Base-by-base conservation (phyloP, 2,329 filamentous ascomycete species). In the Fusarium graminum region DNA sequence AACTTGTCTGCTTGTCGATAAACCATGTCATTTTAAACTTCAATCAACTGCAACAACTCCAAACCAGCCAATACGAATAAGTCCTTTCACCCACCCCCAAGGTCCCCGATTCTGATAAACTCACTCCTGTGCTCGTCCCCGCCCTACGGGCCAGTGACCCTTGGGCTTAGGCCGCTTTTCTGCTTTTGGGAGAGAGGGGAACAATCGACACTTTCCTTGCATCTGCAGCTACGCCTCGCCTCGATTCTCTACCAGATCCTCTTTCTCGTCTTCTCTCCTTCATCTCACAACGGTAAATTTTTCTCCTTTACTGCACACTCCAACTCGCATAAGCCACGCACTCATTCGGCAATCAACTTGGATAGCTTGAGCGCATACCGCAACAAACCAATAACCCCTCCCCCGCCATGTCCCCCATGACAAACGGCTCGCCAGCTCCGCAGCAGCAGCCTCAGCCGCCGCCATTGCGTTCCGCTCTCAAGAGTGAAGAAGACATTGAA, bases 391-490 rank as follows among this genome's bases (percentile, higher is more conserved):
- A 32, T 53, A 56, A 34, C 45, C 53, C 43, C 26, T 51, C 34
- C 52, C 57, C 53, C 59, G 52, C 61, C 68, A 76, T 76, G 73
- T 67, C 75, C 57, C 61, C 69, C 60, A 67, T 71, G 64, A 63
- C 52, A 54, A 69, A 70, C 50, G 65, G 66, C 55, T 44, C 32
- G 38, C 32, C 60, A 62, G 45, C 49, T 28, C 63, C 58, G 38
- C 63, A 63, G 41, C 63, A 63, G 41, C 68, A 65, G 59, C 70
- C 67, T 61, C 68, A 68, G 13, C 50, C 50, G 10, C 50, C 50
- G 59, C 78, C 80, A 8, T 72, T 82, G 51, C 79, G 79, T 44
- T 82, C 80, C 36, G 80, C 79, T 25, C 72, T 82, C 67, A 83
- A 83, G 71, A 72, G 67, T 14, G 81, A 83, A 29, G 79, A 81